Evolutionary conservation across 257 asterid genomes (phyloP), one percentile per base, ranked within the genome.

Genomic region (Dorcoceras hygrometricum): DNA sequence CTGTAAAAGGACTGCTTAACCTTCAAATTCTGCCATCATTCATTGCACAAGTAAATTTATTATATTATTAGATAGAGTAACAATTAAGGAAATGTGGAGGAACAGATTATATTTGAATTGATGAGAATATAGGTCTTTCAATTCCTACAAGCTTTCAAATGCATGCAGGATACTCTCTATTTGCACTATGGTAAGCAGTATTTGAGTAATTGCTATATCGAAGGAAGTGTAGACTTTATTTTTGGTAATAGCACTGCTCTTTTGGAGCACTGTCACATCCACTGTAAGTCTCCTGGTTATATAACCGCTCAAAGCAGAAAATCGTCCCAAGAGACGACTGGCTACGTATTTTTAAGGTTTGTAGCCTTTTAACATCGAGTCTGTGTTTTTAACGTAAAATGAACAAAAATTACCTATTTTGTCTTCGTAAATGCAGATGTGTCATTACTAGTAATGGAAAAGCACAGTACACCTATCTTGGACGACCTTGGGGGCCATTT

Each of bases 401-500:
- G 19, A 14, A 43, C 51, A 4, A 34, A 32, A 36, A n/a, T 53
- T 23, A 19, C 65, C 55, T 57, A 48, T 39, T 19, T 65, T 64
- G 36, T 14, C 51, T 43, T 43, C 51, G 51, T 32, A 67, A 65
- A 62, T 82, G 84, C 88, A 94, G 99, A 73, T 94, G 99, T 70
- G 92, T 86, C 64, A 90, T 94, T 66, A 94, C 97, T 63, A 97
- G 96, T 19, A 84, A 70, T 61, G 97, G 99, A 27, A 89, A 75
- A 27, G 64, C 82, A 34, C 76, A 86, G 24, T 88, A 90, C 69
- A 4, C 78, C 3, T 78, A 75, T 74, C 97, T 94, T 32, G 97
- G 99, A 66, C 87, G 97, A 25, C 99, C 97, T 28, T 90, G 97
- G 99, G 99, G 99, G 54, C 99, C 97, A 26, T 94, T 90, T 56